Evolutionary conservation across 2,329 filamentous ascomycete species (phyloP).

Genomic region (Rutstroemia sydowiana): DNA sequence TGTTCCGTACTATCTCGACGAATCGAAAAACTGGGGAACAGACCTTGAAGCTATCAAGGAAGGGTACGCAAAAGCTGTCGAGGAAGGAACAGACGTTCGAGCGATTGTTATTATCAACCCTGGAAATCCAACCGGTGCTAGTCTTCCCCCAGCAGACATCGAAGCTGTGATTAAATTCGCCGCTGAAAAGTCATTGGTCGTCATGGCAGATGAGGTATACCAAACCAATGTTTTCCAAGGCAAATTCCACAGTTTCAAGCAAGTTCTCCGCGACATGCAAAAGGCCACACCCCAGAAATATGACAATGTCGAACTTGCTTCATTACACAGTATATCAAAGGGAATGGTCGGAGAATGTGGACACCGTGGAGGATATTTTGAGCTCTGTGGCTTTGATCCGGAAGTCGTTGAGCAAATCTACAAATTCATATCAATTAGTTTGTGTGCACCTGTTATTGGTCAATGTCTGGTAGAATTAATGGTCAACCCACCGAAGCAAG

Average conservation of each 20-base stretch:
- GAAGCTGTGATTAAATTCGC: constrained; percentile 81
- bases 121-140: constrained; percentile 92
- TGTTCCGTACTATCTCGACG: constrained; percentile 92
- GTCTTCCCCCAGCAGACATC: constrained; percentile 71
- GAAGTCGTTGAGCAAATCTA: constrained; percentile 90
- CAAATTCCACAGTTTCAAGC: constrained; percentile 94
- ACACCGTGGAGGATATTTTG: constrained; percentile 95
- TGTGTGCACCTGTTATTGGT: constrained; percentile 90
- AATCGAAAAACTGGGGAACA: constrained; percentile 80
- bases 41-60: constrained; percentile 70
- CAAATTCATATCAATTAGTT: constrained; percentile 96
- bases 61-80: constrained; percentile 66
- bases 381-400: constrained; percentile 81
- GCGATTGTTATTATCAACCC: constrained; percentile 97
- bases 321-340: constrained; percentile 90
- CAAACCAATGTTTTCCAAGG: constrained; percentile 97
- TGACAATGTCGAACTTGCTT: constrained; percentile 80
- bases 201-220: constrained; percentile 97
- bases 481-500: constrained; percentile 85
- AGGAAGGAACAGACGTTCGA: constrained; percentile 76
- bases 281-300: constrained; percentile 66
- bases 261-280: constrained; percentile 74
- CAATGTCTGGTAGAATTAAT: constrained; percentile 97
- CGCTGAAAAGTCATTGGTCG: constrained; percentile 73
- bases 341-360: constrained; percentile 99